These are phyloP conservation scores for Auriscalpium vulgare DNA, from an alignment of 768 basidiomycete species.

Conservation along the genomic window DNA sequence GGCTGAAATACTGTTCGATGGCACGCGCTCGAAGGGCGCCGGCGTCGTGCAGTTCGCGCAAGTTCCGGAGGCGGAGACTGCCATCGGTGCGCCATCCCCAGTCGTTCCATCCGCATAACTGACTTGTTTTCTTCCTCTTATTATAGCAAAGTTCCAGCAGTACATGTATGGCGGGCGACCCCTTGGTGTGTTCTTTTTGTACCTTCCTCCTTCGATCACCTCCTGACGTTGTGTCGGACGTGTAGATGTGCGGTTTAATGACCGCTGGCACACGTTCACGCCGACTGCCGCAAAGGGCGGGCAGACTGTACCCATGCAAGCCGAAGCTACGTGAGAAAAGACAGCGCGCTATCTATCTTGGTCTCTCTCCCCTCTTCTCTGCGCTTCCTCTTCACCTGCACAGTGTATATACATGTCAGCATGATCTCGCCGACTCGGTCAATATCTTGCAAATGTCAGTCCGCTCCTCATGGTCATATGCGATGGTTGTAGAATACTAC, in stretches of 20 bases:
- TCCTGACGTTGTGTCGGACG: constrained; percentile 3
- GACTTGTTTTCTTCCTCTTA: not conserved
- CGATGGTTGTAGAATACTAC: too few relatives aligned
- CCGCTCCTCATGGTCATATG: too few relatives aligned
- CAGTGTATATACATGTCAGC: too few relatives aligned
- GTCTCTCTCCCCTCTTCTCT: too few relatives aligned
- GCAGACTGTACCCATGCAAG: constrained; percentile 57
- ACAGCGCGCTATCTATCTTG: too few relatives aligned
- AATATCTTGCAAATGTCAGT: too few relatives aligned
- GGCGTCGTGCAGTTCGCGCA: constrained; percentile 94
- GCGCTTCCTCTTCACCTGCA: too few relatives aligned
- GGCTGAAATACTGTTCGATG: constrained; percentile 92
- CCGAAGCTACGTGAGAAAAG: constrained; percentile 29
- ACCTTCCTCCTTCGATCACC: not conserved
- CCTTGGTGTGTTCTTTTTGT: constrained; percentile 43
- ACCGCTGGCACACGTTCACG: constrained; percentile 91
- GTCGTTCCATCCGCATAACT: not conserved
- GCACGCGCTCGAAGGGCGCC: constrained; percentile 85
- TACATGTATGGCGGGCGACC: constrained; percentile 95
- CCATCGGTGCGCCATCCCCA: constrained; percentile 53
- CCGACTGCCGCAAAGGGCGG: constrained; percentile 86
- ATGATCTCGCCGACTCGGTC: too few relatives aligned
- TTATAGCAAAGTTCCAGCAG: constrained; percentile 81
- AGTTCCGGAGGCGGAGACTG: constrained; percentile 85
- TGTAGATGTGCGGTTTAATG: constrained; percentile 87